Conservation (phyloP, 192 early-diverging fungal species). For the Globomyces pollinis-pini region DNA sequence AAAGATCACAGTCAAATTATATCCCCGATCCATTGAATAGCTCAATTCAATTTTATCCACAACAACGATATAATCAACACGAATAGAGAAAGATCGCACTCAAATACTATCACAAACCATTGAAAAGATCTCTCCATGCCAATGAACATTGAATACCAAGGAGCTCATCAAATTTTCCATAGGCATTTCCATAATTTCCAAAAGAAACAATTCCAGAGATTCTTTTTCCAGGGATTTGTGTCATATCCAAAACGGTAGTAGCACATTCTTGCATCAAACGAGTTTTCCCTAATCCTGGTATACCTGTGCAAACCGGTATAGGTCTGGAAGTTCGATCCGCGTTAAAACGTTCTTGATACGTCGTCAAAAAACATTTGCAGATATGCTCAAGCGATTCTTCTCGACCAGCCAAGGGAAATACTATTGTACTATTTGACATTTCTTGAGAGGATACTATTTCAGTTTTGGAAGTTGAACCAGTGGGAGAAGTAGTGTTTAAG, state of each 20-base stretch:
- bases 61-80: too few relatives aligned
- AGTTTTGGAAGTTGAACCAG: not conserved
- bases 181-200: slow-evolving; percentile 13
- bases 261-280: slow-evolving; percentile 15
- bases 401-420: slow-evolving; percentile 10
- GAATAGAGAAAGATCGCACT: too few relatives aligned
- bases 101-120: too few relatives aligned
- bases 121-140: slow-evolving; percentile 11
- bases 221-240: slow-evolving; percentile 3
- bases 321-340: slow-evolving; percentile 10
- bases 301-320: slow-evolving; percentile 13
- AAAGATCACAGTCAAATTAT: too few relatives aligned
- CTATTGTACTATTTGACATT: not conserved
- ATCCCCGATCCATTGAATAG: too few relatives aligned
- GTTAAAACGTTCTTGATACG: not conserved
- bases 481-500: too few relatives aligned
- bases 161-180: not conserved
- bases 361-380: slow-evolving; percentile 1
- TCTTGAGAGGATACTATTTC: not conserved
- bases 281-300: slow-evolving; percentile 18
- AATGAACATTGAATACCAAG: slow-evolving; percentile 19
- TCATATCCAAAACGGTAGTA: slow-evolving; percentile 15
- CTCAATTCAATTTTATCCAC: too few relatives aligned
- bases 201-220: slow-evolving; percentile 11
- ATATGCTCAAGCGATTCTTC: slow-evolving; percentile 12